Conservation (phyloP, 768 basidiomycete species). For the Mycena albidolilacea region DNA sequence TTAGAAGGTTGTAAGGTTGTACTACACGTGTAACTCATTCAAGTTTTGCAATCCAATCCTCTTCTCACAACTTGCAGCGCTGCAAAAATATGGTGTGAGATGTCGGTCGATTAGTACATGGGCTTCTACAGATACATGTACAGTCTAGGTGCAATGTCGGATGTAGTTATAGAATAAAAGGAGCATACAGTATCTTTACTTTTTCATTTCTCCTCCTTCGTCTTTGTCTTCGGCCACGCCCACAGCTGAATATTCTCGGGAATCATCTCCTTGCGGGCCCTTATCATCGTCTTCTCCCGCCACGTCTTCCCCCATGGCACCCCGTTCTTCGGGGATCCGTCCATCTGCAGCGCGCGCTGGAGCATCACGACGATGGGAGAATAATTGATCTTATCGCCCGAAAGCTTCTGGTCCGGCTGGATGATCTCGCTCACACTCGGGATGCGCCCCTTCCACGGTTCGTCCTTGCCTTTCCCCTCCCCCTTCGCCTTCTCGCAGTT, state of each 20-base stretch:
- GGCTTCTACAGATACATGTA: too few relatives aligned
- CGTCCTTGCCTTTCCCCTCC: neutral
- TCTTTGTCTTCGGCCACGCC: slow-evolving; percentile 15
- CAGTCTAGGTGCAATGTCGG: too few relatives aligned
- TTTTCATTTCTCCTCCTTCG: neutral
- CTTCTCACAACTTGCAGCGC: too few relatives aligned
- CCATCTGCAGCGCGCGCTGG: slow-evolving; percentile 15
- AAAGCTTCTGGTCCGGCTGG: neutral
- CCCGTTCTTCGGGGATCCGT: neutral
- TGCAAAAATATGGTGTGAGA: too few relatives aligned
- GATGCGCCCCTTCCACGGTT: slow-evolving; percentile 15
- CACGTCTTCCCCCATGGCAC: slow-evolving; percentile 21
- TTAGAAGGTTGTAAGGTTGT: slow-evolving; percentile 39
- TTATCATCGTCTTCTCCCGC: slow-evolving; percentile 4
- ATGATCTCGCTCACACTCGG: slow-evolving; percentile 29
- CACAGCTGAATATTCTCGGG: slow-evolving; percentile 11
- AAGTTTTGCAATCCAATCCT: too few relatives aligned
- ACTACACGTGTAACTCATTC: too few relatives aligned
- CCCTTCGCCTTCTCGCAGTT: slow-evolving; percentile 1
- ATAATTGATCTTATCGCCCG: slow-evolving; percentile 14
- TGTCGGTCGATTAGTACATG: too few relatives aligned
- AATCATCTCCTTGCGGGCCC: slow-evolving; percentile 27
- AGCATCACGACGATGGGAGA: slow-evolving; percentile 32
- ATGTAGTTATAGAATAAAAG: too few relatives aligned
- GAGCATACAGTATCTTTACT: too few relatives aligned